Evolutionary conservation across 2,329 filamentous ascomycete species (phyloP), one percentile per base, ranked within the genome.

Genomic region (Sporothrix sp.): DNA sequence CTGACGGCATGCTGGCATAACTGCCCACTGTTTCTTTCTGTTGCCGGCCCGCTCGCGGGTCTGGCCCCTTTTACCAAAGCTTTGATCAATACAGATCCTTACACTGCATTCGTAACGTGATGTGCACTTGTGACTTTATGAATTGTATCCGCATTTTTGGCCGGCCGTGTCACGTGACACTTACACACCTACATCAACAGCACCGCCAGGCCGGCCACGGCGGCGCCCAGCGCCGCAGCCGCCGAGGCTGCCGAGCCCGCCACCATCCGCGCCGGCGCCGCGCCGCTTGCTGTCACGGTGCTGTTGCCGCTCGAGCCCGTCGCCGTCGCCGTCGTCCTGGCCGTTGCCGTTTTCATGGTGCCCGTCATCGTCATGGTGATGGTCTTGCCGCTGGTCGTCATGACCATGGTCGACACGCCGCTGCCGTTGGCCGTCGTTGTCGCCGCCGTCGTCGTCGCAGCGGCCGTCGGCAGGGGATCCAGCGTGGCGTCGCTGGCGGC

Each of bases 321-420:
- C 18, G 39, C 49, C 8, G 51, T 53, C 2, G 52, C 47, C 36
- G 52, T 51, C 4, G 40, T 14, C 23, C 14, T 37, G 23, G 47
- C 21, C 20, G 46, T 46, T 30, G 35, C 11, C 27, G 11, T 50
- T n/a, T 25, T 37, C 21, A 32, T 28, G 10, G 47, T 23, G 44
- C 53, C 50, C n/a, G 55, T 55, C 52, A 51, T 51, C 1, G 52
- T 54, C 50, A 50, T 48, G 2, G 53, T 56, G n/a, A 51, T 38
- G 10, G 50, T 54, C 39, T 36, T 30, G 27, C 54, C 52, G 52
- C 52, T 35, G 46, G 52, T 56, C 13, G 55, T 56, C 47, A 53
- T 51, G 9, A 54, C 52, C 45, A 51, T 52, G n/a, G 54, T 56
- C 32, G 43, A 35, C 13, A 51, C 50, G 37, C 52, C 50, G 44